These are phyloP conservation scores for Torulaspora gathmanii DNA, from an alignment of 805 yeast species.

Conservation along the genomic window DNA sequence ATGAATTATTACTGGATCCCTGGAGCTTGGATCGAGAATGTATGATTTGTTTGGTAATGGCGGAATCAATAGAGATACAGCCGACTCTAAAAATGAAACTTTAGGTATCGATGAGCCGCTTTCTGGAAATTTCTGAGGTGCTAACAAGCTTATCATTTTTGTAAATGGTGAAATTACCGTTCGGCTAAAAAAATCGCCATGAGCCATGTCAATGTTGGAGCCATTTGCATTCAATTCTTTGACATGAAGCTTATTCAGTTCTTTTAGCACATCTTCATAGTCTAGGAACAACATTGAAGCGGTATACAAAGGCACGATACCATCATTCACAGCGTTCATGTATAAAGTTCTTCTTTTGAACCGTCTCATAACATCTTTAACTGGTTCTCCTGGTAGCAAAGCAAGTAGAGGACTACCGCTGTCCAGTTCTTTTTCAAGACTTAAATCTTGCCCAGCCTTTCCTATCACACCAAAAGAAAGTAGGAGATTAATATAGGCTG, in stretches of 20 bases:
- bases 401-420: conserved; percentile 51
- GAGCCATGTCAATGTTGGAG: conserved; percentile 5
- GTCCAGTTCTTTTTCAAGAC: conserved; percentile 45
- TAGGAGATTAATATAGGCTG: conserved; percentile 64
- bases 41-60: conserved; percentile 61
- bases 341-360: conserved; percentile 66
- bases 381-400: conserved; percentile 60
- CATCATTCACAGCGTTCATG: conserved; percentile 74
- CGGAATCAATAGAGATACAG: conserved; percentile 60
- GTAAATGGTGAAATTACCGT: conserved; percentile 41
- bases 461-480: conserved; percentile 73
- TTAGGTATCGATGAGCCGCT: conserved; percentile 46
- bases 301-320: conserved; percentile 75
- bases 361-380: conserved; percentile 47
- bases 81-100: conserved; percentile 65
- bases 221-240: conserved; percentile 3
- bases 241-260: conserved; percentile 28
- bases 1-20: conserved; percentile 60
- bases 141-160: conserved; percentile 43
- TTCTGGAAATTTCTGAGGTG: conserved; percentile 32
- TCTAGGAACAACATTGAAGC: conserved; percentile 65
- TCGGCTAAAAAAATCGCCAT: conserved; percentile 25
- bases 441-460: conserved; percentile 73
- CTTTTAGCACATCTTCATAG: conserved; percentile 45
- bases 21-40: conserved; percentile 56